Percentiles rank a stretch among this genome's conserved stretches.
These are phyloP conservation scores for Urtica urens DNA, from an alignment of 306 rosid genomes.

Conservation along the genomic window DNA sequence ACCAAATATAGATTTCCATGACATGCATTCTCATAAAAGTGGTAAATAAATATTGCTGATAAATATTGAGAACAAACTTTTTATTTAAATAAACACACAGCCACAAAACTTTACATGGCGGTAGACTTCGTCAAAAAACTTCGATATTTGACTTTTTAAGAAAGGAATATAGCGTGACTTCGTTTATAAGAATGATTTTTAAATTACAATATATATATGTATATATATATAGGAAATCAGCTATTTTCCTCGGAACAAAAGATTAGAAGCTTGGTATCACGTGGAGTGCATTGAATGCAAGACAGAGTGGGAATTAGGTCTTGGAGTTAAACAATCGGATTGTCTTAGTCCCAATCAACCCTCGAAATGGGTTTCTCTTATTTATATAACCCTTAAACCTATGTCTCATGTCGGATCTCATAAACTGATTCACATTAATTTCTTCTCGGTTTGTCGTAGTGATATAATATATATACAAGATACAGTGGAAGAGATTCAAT, in stretches of 20 bases:
- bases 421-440: slow-evolving; percentile 28
- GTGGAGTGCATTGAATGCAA: slow-evolving; percentile 58
- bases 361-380: slow-evolving; percentile 24
- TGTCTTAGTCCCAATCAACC: slow-evolving; percentile 29
- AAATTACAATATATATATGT: slow-evolving; percentile 14
- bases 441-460: slow-evolving; percentile 11
- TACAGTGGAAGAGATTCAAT: too few relatives aligned
- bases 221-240: slow-evolving; percentile 28
- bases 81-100: too few relatives aligned
- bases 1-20: too few relatives aligned
- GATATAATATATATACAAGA: slow-evolving; percentile 10
- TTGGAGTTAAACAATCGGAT: slow-evolving; percentile 36
- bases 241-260: slow-evolving; percentile 40
- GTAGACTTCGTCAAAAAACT: too few relatives aligned
- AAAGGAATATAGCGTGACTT: too few relatives aligned
- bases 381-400: slow-evolving; percentile 23
- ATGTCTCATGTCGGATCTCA: slow-evolving; percentile 45
- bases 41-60: too few relatives aligned
- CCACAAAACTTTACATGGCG: too few relatives aligned
- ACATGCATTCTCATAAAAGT: too few relatives aligned
- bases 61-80: too few relatives aligned
- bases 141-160: too few relatives aligned
- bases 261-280: slow-evolving; percentile 51
- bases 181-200: too few relatives aligned
- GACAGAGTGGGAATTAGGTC: slow-evolving; percentile 26